These are phyloP conservation scores for Penicillium frequentans DNA, from an alignment of 2,329 filamentous ascomycete genomes.

Conservation along the genomic window DNA sequence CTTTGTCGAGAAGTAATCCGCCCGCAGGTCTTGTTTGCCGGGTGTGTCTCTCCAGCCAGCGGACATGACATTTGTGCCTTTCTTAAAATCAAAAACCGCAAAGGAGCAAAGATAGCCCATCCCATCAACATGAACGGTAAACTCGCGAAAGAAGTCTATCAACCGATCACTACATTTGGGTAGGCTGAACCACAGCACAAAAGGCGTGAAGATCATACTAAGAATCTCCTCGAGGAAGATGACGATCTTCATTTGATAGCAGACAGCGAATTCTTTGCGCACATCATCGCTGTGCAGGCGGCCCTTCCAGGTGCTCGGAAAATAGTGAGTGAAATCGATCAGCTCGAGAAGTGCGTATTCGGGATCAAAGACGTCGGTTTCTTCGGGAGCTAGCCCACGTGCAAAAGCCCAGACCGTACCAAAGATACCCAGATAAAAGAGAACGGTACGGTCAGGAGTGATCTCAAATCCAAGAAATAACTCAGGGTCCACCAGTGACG, in stretches of 20 bases:
- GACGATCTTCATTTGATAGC: slow-evolving; percentile 89
- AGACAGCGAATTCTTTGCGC: slow-evolving; percentile 80
- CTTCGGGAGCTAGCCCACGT: slow-evolving; percentile 80
- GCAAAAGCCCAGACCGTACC: slow-evolving; percentile 81
- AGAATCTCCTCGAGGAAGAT: slow-evolving; percentile 92
- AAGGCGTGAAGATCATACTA: slow-evolving; percentile 87
- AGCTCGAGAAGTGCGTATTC: slow-evolving; percentile 86
- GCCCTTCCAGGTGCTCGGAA: slow-evolving; percentile 83
- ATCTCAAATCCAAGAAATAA: slow-evolving; percentile 90
- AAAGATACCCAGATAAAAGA: slow-evolving; percentile 87
- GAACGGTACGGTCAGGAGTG: slow-evolving; percentile 78
- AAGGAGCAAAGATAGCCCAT: slow-evolving; percentile 96
- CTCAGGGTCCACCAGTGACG: slow-evolving; percentile 86
- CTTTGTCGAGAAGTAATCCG: slow-evolving; percentile 92
- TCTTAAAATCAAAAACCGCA: slow-evolving; percentile 95
- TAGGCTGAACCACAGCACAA: slow-evolving; percentile 82
- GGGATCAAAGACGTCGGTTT: slow-evolving; percentile 86
- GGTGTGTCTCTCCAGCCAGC: slow-evolving; percentile 33
- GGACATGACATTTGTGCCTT: slow-evolving; percentile 62
- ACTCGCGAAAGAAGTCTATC: slow-evolving; percentile 96
- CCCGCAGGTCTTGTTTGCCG: slow-evolving; percentile 64
- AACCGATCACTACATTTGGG: slow-evolving; percentile 88
- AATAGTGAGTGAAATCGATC: slow-evolving; percentile 89
- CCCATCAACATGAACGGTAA: slow-evolving; percentile 94
- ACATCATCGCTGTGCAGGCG: slow-evolving; percentile 93